Percentiles rank a stretch among this genome's conserved stretches.
These are phyloP conservation scores for Sapria himalayana DNA, from an alignment of 345 rosid genomes.

Conservation along the genomic window DNA sequence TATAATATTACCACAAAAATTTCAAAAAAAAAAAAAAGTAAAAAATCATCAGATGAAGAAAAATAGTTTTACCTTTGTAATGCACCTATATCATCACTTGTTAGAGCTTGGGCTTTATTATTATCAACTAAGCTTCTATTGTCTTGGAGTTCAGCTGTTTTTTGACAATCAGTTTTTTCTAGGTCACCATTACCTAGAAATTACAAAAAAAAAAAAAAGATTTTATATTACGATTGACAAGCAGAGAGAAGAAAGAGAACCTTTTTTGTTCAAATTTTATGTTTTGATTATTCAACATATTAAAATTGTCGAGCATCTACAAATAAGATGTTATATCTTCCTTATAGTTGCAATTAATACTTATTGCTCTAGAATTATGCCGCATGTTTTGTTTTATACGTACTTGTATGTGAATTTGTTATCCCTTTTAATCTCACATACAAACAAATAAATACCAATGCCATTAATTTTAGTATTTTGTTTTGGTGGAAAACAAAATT, in stretches of 20 bases:
- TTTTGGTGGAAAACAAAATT: too few relatives aligned
- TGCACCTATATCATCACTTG: constrained; percentile 65
- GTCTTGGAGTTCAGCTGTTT: constrained; percentile 34
- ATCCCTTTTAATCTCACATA: too few relatives aligned
- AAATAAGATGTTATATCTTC: too few relatives aligned
- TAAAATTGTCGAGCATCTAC: too few relatives aligned
- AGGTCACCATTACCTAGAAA: constrained; percentile 14
- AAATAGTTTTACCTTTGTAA: constrained; percentile 34
- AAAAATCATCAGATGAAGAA: background rate
- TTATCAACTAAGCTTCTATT: constrained; percentile 59
- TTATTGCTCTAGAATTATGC: too few relatives aligned
- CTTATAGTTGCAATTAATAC: too few relatives aligned
- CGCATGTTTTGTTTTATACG: too few relatives aligned
- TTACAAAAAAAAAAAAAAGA: constrained; percentile 1
- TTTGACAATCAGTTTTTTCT: constrained; percentile 18
- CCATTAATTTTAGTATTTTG: too few relatives aligned
- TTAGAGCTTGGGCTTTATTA: constrained; percentile 60
- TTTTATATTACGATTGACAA: background rate
- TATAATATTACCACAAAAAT: too few relatives aligned
- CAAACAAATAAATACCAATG: too few relatives aligned
- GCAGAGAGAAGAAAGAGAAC: background rate
- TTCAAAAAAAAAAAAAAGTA: background rate
- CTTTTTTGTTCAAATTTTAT: background rate
- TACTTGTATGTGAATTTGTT: too few relatives aligned
- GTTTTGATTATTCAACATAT: too few relatives aligned